These are phyloP conservation scores for Yamadazyma pseudoaaseri DNA, from an alignment of 1,139 yeast genomes.

Conservation along the genomic window DNA sequence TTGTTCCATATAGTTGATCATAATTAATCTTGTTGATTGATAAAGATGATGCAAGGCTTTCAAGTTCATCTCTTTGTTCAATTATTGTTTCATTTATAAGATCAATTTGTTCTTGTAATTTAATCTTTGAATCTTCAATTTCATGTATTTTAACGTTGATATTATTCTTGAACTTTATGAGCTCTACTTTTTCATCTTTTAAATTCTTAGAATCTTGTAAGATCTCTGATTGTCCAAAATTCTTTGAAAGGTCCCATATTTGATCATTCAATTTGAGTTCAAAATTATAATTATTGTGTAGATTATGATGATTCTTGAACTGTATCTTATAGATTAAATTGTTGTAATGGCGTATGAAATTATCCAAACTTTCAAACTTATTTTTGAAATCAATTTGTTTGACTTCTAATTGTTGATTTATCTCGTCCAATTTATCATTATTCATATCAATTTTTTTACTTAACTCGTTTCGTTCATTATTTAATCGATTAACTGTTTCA, in stretches of 20 bases:
- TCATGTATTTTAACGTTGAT: constrained; percentile 49
- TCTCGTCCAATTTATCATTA: constrained; percentile 38
- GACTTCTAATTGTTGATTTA: constrained; percentile 36
- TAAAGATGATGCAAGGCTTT: constrained; percentile 56
- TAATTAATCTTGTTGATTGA: constrained; percentile 52
- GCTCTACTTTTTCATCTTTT: constrained; percentile 36
- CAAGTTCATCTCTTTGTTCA: constrained; percentile 59
- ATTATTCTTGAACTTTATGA: constrained; percentile 47
- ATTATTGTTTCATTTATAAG: constrained; percentile 50
- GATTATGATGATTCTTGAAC: constrained; percentile 12
- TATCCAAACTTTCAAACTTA: constrained; percentile 50
- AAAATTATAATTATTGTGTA: constrained; percentile 18
- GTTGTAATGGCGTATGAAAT: constrained; percentile 55
- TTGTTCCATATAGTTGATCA: constrained; percentile 57
- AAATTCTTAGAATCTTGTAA: constrained; percentile 28
- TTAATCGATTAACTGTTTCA: constrained; percentile 60
- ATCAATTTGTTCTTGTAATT: constrained; percentile 61
- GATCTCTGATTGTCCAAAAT: constrained; percentile 28
- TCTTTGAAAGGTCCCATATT: constrained; percentile 16
- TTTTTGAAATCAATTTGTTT: constrained; percentile 49
- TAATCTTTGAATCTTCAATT: constrained; percentile 58
- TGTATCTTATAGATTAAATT: constrained; percentile 48
- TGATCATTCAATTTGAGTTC: constrained; percentile 31
- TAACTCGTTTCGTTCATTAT: constrained; percentile 58
- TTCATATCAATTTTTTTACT: constrained; percentile 55